Evolutionary conservation across 2,329 filamentous ascomycete genomes (phyloP).

Genomic region (Alternaria rosae): DNA sequence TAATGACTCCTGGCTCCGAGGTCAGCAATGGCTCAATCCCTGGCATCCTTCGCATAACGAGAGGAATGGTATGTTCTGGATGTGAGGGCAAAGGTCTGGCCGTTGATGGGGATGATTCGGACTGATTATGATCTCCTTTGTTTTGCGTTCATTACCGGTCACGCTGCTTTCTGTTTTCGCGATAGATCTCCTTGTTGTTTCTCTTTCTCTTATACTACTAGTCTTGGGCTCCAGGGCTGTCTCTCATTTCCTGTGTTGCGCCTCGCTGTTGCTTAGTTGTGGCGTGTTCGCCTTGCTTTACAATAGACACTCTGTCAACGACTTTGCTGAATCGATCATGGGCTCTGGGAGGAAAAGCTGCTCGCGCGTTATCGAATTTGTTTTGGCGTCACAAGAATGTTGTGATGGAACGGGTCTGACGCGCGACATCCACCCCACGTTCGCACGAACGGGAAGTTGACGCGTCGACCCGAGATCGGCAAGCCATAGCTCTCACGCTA

Average conservation of each 20-base stretch:
- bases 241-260: background rate
- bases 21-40: conserved; percentile 23
- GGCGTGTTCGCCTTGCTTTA: background rate
- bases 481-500: conserved; percentile 10
- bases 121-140: background rate
- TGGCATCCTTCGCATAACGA: conserved; percentile 31
- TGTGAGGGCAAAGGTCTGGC: conserved; percentile 2
- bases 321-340: background rate
- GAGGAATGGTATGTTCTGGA: conserved; percentile 43
- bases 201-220: background rate
- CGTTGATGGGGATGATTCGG: background rate
- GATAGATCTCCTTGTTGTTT: background rate
- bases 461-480: conserved; percentile 20
- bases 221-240: too few relatives aligned
- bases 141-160: too few relatives aligned
- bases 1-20: background rate
- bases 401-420: too few relatives aligned
- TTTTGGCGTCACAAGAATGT: too few relatives aligned
- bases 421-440: background rate
- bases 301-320: background rate
- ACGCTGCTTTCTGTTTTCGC: background rate
- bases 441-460: conserved; percentile 7
- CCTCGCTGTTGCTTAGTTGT: background rate
- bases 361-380: too few relatives aligned
- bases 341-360: too few relatives aligned